These are phyloP conservation scores for Centella asiatica DNA, from an alignment of 129 eudicot genomes.

Conservation along the genomic window DNA sequence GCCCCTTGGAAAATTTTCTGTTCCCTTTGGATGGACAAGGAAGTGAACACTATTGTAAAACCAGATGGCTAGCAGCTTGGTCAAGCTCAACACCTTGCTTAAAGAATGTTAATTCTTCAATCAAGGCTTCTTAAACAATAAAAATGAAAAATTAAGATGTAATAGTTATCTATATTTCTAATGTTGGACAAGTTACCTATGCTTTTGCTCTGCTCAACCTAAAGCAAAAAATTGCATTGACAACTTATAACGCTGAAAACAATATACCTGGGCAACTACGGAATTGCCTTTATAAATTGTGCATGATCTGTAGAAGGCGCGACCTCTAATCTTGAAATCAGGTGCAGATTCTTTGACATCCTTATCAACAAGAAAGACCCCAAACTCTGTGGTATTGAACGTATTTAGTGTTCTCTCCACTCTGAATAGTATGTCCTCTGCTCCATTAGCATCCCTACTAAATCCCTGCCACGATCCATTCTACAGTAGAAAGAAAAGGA, in stretches of 20 bases:
- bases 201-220: background rate
- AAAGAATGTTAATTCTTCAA: too few relatives aligned
- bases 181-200: background rate
- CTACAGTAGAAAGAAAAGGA: constrained; percentile 26
- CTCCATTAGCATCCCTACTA: constrained; percentile 27
- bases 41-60: too few relatives aligned
- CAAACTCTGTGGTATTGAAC: constrained; percentile 39
- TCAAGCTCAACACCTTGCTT: too few relatives aligned
- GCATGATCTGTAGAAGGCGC: constrained; percentile 69
- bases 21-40: too few relatives aligned
- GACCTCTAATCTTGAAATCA: constrained; percentile 60
- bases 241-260: background rate
- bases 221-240: background rate
- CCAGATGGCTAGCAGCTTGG: too few relatives aligned
- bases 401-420: constrained; percentile 45
- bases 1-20: too few relatives aligned
- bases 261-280: constrained; percentile 75
- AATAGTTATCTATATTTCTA: background rate
- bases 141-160: too few relatives aligned
- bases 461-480: constrained; percentile 61
- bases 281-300: constrained; percentile 63
- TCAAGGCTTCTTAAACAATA: too few relatives aligned
- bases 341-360: constrained; percentile 19
- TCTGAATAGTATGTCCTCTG: constrained; percentile 39
- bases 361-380: constrained; percentile 23